Conservation (phyloP, 345 rosid species). For the Adansonia digitata region DNA sequence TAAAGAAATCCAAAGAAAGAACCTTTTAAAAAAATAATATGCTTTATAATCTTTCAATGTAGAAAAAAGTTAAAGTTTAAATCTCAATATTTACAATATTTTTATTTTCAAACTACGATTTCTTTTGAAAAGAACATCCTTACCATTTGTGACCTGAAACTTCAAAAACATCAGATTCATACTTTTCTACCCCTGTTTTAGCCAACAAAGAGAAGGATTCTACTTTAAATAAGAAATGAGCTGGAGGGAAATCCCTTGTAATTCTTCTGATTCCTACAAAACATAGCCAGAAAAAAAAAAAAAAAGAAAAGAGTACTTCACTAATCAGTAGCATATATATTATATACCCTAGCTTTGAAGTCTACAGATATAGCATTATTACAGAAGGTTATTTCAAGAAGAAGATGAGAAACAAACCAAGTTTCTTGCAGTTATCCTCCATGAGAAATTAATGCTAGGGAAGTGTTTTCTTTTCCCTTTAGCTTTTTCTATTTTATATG, state of each 20-base stretch:
- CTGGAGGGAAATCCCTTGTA: conserved; percentile 21
- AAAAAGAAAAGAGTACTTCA: neutral
- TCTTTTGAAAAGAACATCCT: too few species aligned
- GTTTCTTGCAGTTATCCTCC: conserved; percentile 4
- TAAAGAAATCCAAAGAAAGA: neutral
- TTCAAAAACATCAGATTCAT: conserved; percentile 35
- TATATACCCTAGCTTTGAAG: too few species aligned
- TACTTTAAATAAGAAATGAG: conserved; percentile 33
- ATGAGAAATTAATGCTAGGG: neutral
- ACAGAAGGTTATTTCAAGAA: too few species aligned
- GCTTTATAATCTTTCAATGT: neutral
- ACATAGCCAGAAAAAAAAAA: neutral
- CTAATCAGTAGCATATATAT: neutral
- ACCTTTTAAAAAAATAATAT: neutral
- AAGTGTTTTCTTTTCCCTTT: neutral
- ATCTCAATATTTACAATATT: neutral
- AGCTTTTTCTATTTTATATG: neutral
- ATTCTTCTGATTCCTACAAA: conserved; percentile 22
- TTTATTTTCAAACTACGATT: too few species aligned
- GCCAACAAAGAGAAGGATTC: conserved; percentile 25
- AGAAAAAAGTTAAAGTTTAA: neutral
- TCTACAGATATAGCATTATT: too few species aligned
- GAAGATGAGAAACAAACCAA: neutral
- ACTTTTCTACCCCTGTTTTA: conserved; percentile 14
- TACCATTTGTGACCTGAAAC: conserved; percentile 39